phyloP scores from a whole-genome alignment of 257 asterid species.

The Solanum dulcamara region DNA sequence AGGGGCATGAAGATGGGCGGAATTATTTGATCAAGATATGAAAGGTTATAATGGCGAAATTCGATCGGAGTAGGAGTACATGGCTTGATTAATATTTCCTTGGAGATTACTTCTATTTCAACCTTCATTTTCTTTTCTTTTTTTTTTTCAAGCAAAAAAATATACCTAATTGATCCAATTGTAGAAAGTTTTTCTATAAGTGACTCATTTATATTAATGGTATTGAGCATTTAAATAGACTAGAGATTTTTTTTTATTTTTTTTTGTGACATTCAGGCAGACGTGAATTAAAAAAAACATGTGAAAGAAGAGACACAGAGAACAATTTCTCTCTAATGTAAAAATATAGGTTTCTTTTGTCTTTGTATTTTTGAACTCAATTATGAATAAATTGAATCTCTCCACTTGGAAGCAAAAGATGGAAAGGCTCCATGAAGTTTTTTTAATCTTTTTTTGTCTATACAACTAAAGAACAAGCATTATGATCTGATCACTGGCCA shows the following conservation, averaged over 20 bases:
- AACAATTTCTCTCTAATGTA: no score
- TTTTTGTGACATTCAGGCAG: no score
- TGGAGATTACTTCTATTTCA: constrained; percentile 20
- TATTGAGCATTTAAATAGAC: no score
- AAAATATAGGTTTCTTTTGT: not conserved
- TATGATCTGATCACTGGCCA: not conserved
- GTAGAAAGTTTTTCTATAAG: no score
- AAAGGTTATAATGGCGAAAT: constrained; percentile 14
- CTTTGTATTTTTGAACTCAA: not conserved
- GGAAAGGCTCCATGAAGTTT: not conserved
- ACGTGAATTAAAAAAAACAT: no score
- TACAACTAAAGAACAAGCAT: not conserved
- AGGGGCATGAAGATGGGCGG: constrained; percentile 13
- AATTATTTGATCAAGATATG: constrained; percentile 39
- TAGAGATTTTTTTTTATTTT: no score
- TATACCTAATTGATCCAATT: no score
- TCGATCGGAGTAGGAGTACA: constrained; percentile 22
- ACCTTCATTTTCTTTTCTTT: constrained; percentile 2
- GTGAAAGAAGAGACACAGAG: no score
- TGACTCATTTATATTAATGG: no score
- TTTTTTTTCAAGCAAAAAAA: not conserved
- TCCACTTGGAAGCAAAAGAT: not conserved
- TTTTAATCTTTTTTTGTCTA: not conserved
- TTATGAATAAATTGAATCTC: not conserved
- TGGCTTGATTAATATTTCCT: constrained; percentile 22